Conservation (phyloP, 768 basidiomycete species). For the Pleurotus sapidus region DNA sequence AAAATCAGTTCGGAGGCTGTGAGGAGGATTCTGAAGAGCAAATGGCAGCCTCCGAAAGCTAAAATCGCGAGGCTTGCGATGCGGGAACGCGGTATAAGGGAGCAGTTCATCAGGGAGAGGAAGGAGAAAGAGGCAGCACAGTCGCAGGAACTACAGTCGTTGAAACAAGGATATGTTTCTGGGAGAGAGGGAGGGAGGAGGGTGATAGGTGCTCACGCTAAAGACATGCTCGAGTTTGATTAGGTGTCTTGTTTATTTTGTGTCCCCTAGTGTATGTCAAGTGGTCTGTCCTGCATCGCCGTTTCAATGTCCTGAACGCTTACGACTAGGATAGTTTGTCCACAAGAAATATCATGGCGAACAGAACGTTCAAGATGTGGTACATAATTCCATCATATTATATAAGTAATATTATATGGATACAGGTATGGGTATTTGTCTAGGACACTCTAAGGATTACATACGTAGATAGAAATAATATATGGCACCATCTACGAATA, state of each 20-base stretch:
- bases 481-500: not conserved
- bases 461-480: constrained; percentile 7
- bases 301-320: too few relatives aligned
- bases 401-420: not conserved
- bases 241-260: not conserved
- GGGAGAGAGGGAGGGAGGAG: not conserved
- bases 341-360: too few relatives aligned
- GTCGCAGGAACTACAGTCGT: not conserved
- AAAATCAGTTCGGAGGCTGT: constrained; percentile 81
- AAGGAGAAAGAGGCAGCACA: constrained; percentile 4
- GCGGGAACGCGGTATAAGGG: constrained; percentile 45
- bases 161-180: not conserved
- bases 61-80: constrained; percentile 45
- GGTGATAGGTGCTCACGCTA: constrained; percentile 5
- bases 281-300: too few relatives aligned
- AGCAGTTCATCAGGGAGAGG: constrained; percentile 31
- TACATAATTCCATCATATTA: not conserved
- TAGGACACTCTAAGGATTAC: not conserved
- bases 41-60: constrained; percentile 61
- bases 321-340: too few relatives aligned
- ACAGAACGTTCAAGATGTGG: too few relatives aligned
- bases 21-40: constrained; percentile 73
- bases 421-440: not conserved
- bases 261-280: too few relatives aligned
- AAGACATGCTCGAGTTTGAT: constrained; percentile 9